Conservation (phyloP, 805 yeast species). For the Starmerella ratchasimensis region DNA sequence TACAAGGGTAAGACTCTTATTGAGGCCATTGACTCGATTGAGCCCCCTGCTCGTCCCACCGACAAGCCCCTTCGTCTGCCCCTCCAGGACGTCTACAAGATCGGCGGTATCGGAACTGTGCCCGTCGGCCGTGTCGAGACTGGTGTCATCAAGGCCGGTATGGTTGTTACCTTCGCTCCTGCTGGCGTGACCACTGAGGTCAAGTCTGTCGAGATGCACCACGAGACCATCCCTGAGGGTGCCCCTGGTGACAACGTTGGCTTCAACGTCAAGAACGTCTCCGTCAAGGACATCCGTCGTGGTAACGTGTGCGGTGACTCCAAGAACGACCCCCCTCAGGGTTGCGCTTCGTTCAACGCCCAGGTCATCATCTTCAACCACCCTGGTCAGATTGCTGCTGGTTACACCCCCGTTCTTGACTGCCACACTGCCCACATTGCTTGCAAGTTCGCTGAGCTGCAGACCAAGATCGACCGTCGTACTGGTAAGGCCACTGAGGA, state of each 20-base stretch:
- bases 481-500: constrained; percentile 86
- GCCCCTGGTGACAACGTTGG: constrained; percentile 86
- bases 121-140: constrained; percentile 92
- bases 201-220: constrained; percentile 82
- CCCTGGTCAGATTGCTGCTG: constrained; percentile 84
- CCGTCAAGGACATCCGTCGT: constrained; percentile 79
- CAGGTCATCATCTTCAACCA: constrained; percentile 81
- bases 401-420: constrained; percentile 84
- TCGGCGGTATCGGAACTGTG: constrained; percentile 84
- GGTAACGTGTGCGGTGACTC: constrained; percentile 90
- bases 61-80: constrained; percentile 83
- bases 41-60: constrained; percentile 68
- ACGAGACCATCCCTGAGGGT: constrained; percentile 66
- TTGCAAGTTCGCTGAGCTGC: constrained; percentile 67
- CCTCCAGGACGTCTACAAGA: constrained; percentile 84
- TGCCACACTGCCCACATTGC: constrained; percentile 92
- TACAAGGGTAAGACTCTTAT: constrained; percentile 68
- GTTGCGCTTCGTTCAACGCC: constrained; percentile 66
- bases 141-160: constrained; percentile 83
- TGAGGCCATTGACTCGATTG: constrained; percentile 74
- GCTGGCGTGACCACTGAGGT: constrained; percentile 83
- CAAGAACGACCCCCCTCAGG: constrained; percentile 78
- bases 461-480: constrained; percentile 81
- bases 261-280: constrained; percentile 81
- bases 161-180: constrained; percentile 81